Percentiles rank a stretch among this genome's conserved stretches.
Evolutionary conservation across 768 basidiomycete genomes (phyloP).

Genomic region (Mycena pura): DNA sequence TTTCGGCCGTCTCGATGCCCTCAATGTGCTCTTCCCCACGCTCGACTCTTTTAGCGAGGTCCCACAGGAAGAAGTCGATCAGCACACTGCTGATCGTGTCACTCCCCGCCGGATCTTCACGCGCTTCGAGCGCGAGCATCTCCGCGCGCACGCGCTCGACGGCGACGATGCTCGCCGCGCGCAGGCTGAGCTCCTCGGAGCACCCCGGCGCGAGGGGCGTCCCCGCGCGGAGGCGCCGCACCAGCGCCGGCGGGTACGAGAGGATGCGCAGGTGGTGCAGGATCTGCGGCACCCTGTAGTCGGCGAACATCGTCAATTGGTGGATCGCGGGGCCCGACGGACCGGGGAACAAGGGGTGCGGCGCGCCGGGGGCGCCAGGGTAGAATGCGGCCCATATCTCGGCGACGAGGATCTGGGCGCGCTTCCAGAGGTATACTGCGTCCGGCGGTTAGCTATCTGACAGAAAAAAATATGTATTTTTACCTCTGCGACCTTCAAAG

Average conservation of each 20-base stretch:
- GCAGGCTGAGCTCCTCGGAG: constrained; percentile 76
- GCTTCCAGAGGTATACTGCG: constrained; percentile 85
- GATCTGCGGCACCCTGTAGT: constrained; percentile 92
- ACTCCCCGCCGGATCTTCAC: constrained; percentile 33
- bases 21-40: constrained; percentile 62
- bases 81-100: constrained; percentile 76
- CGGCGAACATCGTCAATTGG: constrained; percentile 91
- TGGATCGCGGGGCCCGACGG: constrained; percentile 63
- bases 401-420: constrained; percentile 89
- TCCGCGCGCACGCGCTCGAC: constrained; percentile 76
- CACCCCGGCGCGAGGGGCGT: constrained; percentile 59
- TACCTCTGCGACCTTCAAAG: constrained; percentile 67
- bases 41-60: constrained; percentile 81
- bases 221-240: constrained; percentile 54
- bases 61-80: constrained; percentile 93
- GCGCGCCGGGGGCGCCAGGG: constrained; percentile 50
- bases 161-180: constrained; percentile 80
- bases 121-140: constrained; percentile 43
- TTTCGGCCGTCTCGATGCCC: constrained; percentile 59
- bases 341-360: constrained; percentile 79
- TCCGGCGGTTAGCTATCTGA: background rate
- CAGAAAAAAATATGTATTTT: constrained; percentile 1
- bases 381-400: constrained; percentile 94
- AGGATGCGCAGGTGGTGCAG: constrained; percentile 84
- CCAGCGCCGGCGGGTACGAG: constrained; percentile 68